Base-by-base conservation (phyloP, 1,284 basidiomycete genomes). In the Trichosporon coremiiforme region DNA sequence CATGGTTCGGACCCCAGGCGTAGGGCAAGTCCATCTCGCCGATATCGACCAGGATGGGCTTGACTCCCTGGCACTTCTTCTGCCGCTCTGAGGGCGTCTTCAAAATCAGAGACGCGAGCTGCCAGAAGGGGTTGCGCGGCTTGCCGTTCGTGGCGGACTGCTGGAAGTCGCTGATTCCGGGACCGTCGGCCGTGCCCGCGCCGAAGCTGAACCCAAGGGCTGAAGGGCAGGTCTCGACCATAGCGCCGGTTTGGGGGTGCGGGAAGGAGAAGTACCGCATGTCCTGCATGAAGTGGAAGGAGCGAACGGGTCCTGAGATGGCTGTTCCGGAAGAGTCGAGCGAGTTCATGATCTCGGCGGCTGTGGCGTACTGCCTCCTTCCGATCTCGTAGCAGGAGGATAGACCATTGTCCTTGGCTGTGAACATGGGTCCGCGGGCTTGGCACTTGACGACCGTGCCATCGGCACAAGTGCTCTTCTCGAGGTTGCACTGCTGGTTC, bases 271-370 rank as follows among this genome's bases (percentile, higher is more conserved):
- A 70, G 64, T 64, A 68, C 6, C 65, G 67, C 71, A 72, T 66
- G 67, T 72, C 71, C n/a, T 72, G 25, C 63, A 66, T 70, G 53
- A 53, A 65, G 62, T 70, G 71, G 66, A 72, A 70, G 13, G 64
- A 5, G 64, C 68, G 68, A 67, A 72, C 71, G 2, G 50, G 25
- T 0, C 71, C 71, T 10, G 65, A 47, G 31, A 72, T n/a, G 3
- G 66, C 64, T 0, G 68, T 72, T 15, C 66, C 66, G n/a, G n/a
- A n/a, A 3, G 33, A 33, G 3, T 65, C 70, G 31, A 69, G 55
- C 29, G 50, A 57, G 60, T 45, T 41, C 20, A 66, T 35, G 35
- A 69, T 69, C 12, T n/a, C 13, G 35, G 66, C 31, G 1, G 65
- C 65, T 2, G 68, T 60, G 0, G 29, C 31, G 29, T 65, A 69